A percentile compares a stretch with the other conserved stretches of the same genome.
Conservation (phyloP, 2,329 filamentous ascomycete species). For the Venturia asperata region DNA sequence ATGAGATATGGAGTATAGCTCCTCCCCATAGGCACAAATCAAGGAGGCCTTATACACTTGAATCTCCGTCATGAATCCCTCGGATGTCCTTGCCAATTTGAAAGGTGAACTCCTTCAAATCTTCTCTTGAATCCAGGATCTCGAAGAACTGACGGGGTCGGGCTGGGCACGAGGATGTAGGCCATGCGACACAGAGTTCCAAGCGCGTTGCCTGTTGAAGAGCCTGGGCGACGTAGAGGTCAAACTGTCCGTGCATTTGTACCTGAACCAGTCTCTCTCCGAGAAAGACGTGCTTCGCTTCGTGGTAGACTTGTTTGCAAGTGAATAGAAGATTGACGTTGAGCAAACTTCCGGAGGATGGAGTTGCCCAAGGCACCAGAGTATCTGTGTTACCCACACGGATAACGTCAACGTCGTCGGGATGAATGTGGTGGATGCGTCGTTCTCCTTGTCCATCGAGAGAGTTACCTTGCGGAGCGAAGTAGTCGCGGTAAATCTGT, state of each 20-base stretch:
- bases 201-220: background rate
- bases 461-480: background rate
- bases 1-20: background rate
- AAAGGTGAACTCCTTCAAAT: background rate
- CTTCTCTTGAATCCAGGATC: background rate
- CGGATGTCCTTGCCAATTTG: background rate
- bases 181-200: background rate
- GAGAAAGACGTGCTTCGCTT: background rate
- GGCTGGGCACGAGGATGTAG: background rate
- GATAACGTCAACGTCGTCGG: background rate
- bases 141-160: background rate
- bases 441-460: constrained; percentile 2
- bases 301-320: background rate
- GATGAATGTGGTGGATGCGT: background rate
- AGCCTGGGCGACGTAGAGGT: constrained; percentile 1
- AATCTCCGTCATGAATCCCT: background rate
- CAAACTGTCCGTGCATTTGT: background rate
- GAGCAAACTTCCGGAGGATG: background rate
- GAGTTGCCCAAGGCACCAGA: background rate
- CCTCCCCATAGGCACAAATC: background rate
- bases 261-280: background rate
- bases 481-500: background rate
- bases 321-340: background rate
- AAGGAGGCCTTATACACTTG: background rate
- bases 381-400: background rate